Conservation (phyloP, 441 rosid species). For the Erodium moschatum region DNA sequence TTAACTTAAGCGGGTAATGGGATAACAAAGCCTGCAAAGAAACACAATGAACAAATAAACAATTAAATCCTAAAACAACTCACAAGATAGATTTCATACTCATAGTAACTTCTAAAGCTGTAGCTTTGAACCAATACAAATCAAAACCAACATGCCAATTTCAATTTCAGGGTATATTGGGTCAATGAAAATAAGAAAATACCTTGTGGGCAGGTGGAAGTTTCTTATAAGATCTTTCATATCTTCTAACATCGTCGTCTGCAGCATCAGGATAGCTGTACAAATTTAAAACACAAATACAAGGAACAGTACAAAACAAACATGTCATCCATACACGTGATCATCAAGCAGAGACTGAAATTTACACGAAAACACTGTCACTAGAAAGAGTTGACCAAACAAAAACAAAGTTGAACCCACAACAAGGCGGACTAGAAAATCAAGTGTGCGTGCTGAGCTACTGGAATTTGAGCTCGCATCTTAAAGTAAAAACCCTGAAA, state of each 20-base stretch:
- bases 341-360: not conserved
- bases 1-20: slow-evolving; percentile 59
- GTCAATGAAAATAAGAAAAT: not conserved
- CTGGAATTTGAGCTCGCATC: not conserved
- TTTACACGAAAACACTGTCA: not conserved
- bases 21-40: slow-evolving; percentile 56
- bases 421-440: not conserved
- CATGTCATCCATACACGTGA: not conserved
- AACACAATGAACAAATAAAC: slow-evolving; percentile 1
- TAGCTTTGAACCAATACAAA: not conserved
- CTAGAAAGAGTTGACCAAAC: slow-evolving; percentile 3
- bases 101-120: not conserved
- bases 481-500: not conserved
- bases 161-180: not conserved
- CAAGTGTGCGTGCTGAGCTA: not conserved
- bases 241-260: slow-evolving; percentile 71
- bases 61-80: not conserved
- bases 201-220: slow-evolving; percentile 76
- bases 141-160: not conserved
- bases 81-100: not conserved
- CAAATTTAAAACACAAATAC: not conserved
- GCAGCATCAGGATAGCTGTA: slow-evolving; percentile 82
- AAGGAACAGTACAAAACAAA: too few relatives aligned
- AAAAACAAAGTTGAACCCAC: not conserved
- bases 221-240: slow-evolving; percentile 69